Percentiles rank a stretch among this genome's conserved stretches.
Evolutionary conservation across 768 basidiomycete species (phyloP).

Genomic region (Phanerochaete carnosa): DNA sequence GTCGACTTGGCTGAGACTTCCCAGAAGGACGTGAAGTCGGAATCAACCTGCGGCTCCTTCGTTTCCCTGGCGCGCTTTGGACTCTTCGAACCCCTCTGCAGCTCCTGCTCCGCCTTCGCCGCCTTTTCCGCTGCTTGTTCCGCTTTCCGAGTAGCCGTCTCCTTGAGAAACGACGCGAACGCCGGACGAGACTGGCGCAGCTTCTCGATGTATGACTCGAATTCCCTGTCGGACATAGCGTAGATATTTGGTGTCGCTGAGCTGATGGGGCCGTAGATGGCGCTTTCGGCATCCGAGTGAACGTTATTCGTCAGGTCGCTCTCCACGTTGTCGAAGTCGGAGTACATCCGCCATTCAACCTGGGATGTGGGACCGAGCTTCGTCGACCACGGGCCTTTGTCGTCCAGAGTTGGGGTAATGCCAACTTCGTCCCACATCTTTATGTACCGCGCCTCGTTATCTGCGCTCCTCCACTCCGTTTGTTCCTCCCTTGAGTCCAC

Average conservation of each 20-base stretch:
- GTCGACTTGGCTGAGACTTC: neutral
- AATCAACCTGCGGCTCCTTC: neutral
- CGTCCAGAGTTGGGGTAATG: slow-evolving; percentile 29
- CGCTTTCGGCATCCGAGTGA: neutral
- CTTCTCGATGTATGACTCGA: slow-evolving; percentile 55
- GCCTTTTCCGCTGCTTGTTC: neutral
- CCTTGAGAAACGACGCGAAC: slow-evolving; percentile 48
- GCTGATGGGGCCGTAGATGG: neutral
- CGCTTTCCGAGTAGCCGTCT: slow-evolving; percentile 14
- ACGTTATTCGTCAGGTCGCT: slow-evolving; percentile 5
- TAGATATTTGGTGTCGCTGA: slow-evolving; percentile 43
- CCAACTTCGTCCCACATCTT: slow-evolving; percentile 64
- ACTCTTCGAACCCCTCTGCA: too few species aligned
- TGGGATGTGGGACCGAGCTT: slow-evolving; percentile 34
- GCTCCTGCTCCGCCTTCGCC: neutral
- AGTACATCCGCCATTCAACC: slow-evolving; percentile 37
- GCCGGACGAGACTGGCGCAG: slow-evolving; percentile 52
- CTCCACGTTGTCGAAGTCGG: slow-evolving; percentile 35
- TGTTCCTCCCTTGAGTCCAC: slow-evolving; percentile 75
- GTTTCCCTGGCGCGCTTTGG: too few species aligned
- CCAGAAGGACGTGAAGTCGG: slow-evolving; percentile 1
- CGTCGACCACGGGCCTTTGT: slow-evolving; percentile 34
- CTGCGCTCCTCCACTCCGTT: slow-evolving; percentile 72
- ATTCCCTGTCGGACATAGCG: slow-evolving; percentile 57
- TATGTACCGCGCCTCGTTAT: slow-evolving; percentile 65